These are phyloP conservation scores for Acanthamoeba divionensis DNA, from an alignment of 208 protist species.

Conservation along the genomic window DNA sequence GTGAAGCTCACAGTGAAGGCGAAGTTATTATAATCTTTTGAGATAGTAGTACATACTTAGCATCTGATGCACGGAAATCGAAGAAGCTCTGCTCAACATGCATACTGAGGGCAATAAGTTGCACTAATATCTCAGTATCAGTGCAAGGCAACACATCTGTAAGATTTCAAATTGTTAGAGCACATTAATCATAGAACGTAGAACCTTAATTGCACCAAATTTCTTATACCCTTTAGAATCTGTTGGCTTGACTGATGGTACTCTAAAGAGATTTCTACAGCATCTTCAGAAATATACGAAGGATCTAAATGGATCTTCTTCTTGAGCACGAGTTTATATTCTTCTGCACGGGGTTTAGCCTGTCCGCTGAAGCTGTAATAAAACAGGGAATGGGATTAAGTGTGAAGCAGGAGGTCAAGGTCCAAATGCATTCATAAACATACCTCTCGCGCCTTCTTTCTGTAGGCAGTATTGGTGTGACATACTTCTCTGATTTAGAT, in stretches of 20 bases:
- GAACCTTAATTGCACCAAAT: background rate
- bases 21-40: no score
- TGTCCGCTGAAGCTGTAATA: background rate
- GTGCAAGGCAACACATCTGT: background rate
- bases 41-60: background rate
- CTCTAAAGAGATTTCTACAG: background rate
- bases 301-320: conserved; percentile 41
- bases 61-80: background rate
- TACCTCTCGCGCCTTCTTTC: no score
- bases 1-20: no score
- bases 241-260: background rate
- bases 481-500: conserved; percentile 9
- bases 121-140: background rate
- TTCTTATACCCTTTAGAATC: background rate
- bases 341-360: background rate
- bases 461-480: no score
- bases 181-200: background rate
- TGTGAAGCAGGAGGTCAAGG: no score
- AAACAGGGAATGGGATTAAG: no score
- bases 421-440: no score
- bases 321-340: conserved; percentile 29
- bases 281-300: background rate
- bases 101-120: background rate
- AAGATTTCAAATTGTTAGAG: background rate
- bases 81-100: background rate